Conservation (phyloP, 306 rosid genomes). For the Inga laurina region DNA sequence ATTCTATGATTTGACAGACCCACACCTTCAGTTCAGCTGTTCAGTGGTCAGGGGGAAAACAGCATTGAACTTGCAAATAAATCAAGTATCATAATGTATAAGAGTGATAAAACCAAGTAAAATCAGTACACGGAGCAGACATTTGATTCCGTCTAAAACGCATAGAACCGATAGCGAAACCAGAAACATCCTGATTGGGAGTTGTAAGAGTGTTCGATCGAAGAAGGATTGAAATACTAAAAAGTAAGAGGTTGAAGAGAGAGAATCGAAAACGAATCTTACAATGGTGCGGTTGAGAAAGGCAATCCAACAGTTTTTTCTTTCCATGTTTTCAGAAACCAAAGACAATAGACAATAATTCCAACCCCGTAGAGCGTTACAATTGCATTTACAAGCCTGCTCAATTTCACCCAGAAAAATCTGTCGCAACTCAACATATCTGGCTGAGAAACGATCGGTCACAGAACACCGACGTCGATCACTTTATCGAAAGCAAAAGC, state of each 20-base stretch:
- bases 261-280: background rate
- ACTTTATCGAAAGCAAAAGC: background rate
- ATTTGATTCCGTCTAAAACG: background rate
- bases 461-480: background rate
- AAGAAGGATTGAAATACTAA: background rate
- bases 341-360: conserved; percentile 54
- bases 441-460: background rate
- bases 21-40: background rate
- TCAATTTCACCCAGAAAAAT: conserved; percentile 35
- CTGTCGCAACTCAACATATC: conserved; percentile 40
- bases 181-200: background rate
- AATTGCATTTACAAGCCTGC: conserved; percentile 34
- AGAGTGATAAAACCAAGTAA: background rate
- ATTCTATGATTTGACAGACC: background rate
- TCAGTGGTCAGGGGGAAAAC: background rate
- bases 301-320: conserved; percentile 36
- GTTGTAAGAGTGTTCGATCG: background rate
- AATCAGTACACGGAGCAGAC: background rate
- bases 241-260: background rate
- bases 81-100: background rate
- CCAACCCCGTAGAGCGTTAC: conserved; percentile 42
- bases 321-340: conserved; percentile 56
- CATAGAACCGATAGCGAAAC: background rate
- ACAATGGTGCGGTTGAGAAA: conserved; percentile 46
- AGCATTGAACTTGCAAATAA: background rate